A percentile compares a stretch with the other conserved stretches of the same genome.
Evolutionary conservation across 495 filamentous ascomycete genomes (phyloP).

Genomic region (Trichoderma asperelloides): DNA sequence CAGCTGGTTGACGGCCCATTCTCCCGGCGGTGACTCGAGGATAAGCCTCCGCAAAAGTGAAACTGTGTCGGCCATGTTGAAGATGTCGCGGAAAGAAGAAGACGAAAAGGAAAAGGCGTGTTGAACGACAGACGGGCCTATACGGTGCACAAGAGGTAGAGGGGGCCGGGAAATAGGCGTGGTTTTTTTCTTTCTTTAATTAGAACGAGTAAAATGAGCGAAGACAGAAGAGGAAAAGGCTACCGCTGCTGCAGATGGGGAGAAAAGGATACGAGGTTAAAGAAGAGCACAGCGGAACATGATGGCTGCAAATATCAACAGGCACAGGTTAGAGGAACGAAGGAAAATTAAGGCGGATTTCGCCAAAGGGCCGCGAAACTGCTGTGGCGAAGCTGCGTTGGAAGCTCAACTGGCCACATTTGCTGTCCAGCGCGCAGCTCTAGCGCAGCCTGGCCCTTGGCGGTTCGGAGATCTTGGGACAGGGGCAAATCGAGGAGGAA

Average conservation of each 20-base stretch:
- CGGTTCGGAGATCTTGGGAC: slow-evolving; percentile 2
- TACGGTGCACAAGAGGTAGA: background rate
- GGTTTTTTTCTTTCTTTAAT: background rate
- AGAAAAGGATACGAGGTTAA: background rate
- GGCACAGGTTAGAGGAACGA: background rate
- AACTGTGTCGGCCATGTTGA: slow-evolving; percentile 5
- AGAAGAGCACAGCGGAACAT: background rate
- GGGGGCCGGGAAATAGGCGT: background rate
- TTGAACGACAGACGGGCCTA: background rate
- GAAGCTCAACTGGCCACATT: slow-evolving; percentile 5
- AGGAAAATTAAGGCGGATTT: background rate
- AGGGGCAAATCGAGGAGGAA: background rate
- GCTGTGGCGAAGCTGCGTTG: background rate
- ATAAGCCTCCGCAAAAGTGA: slow-evolving; percentile 24
- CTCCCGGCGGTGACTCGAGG: slow-evolving; percentile 75
- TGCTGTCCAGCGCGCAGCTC: background rate
- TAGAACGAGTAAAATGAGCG: slow-evolving; percentile 1
- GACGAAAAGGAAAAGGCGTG: background rate
- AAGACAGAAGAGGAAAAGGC: background rate
- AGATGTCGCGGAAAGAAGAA: background rate
- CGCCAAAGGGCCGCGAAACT: background rate
- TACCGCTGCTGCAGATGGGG: background rate
- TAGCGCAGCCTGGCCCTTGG: background rate
- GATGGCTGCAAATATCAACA: background rate
- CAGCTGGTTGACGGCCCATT: slow-evolving; percentile 65